phyloP scores from a whole-genome alignment of 495 filamentous ascomycete genomes.

The Xanthoparmelia taractica region DNA sequence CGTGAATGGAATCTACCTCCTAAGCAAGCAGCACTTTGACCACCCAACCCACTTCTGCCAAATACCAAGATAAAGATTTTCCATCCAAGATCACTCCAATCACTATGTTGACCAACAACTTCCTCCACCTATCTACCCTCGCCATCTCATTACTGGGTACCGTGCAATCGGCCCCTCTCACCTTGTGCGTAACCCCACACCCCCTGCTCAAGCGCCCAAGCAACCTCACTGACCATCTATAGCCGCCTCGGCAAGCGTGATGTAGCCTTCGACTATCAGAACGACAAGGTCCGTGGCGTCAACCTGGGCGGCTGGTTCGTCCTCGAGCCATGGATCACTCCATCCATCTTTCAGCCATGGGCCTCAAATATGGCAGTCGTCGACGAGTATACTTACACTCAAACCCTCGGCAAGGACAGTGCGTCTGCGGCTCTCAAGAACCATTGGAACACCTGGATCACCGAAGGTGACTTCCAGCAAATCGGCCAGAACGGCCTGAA shows the following conservation, averaged over 20 bases:
- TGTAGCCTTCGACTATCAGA: slow-evolving; percentile 32
- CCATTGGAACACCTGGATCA: slow-evolving; percentile 62
- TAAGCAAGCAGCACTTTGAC: neutral
- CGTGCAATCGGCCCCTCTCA: slow-evolving; percentile 31
- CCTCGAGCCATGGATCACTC: slow-evolving; percentile 58
- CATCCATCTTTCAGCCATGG: slow-evolving; percentile 48
- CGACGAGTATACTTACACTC: slow-evolving; percentile 55
- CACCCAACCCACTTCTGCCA: slow-evolving; percentile 3
- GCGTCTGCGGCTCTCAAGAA: slow-evolving; percentile 40
- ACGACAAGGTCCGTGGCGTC: slow-evolving; percentile 39
- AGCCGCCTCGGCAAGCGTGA: slow-evolving; percentile 34
- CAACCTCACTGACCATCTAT: slow-evolving; percentile 5
- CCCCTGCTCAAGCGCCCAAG: slow-evolving; percentile 13
- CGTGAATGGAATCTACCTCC: slow-evolving; percentile 12
- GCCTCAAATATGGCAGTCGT: slow-evolving; percentile 40
- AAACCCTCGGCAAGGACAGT: slow-evolving; percentile 42
- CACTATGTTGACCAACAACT: slow-evolving; percentile 34
- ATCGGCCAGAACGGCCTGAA: slow-evolving; percentile 62
- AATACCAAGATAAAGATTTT: neutral
- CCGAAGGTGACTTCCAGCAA: slow-evolving; percentile 55
- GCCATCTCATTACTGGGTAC: slow-evolving; percentile 33
- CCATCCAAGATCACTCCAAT: slow-evolving; percentile 2
- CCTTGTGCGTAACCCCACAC: slow-evolving; percentile 28
- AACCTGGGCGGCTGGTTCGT: slow-evolving; percentile 47
- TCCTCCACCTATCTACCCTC: slow-evolving; percentile 34